Base-by-base conservation (phyloP, 2,329 filamentous ascomycete species). In the Trichocomaceae sp. region DNA sequence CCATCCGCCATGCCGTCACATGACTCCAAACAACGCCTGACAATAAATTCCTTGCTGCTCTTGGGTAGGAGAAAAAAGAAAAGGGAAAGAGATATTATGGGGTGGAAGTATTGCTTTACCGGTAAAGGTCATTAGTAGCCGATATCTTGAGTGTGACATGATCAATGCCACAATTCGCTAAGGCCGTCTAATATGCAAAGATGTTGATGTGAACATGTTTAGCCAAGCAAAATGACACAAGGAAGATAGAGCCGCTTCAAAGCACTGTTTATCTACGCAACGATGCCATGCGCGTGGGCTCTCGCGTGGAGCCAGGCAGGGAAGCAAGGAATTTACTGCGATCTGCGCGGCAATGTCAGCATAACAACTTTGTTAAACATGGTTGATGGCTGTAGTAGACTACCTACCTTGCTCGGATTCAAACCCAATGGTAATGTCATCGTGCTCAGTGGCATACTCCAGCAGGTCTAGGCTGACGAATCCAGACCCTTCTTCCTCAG, bases 391-490 rank as follows among this genome's bases (percentile, higher is more conserved):
- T n/a, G 35, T 19, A 5, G 29, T 20, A n/a, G 20, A 17, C 10
- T 78, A 35, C 86, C 76, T 72, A 90, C 87, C 86, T 64, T 80
- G 76, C 67, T 89, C 86, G 46, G 79, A 85, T 60, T 95, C 90
- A 76, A 96, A 96, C 58, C 85, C 72, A 64, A 96, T 85, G 10
- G 85, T 82, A 61, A 96, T 89, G 73, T 96, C 91, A 69, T 96
- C 91, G 71, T 96, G 47, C 73, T 96, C 91, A 50, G 88, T 88
- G 1, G 90, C 88, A 69, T 95, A 88, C 63, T 96, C 90, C 17
- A 90, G 86, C 69, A 90, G 82, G 70, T 96, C 91, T 56, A 96
- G 73, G 67, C 88, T 93, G 39, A 95, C 80, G 73, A 92, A 96
- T 23, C 83, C 81, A 66, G 84, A 82, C 58, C 85, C 69, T 3